Percentiles rank a stretch among this genome's conserved stretches.
phyloP scores from a whole-genome alignment of 139 green algal species.

The Spirogloea muscicola region DNA sequence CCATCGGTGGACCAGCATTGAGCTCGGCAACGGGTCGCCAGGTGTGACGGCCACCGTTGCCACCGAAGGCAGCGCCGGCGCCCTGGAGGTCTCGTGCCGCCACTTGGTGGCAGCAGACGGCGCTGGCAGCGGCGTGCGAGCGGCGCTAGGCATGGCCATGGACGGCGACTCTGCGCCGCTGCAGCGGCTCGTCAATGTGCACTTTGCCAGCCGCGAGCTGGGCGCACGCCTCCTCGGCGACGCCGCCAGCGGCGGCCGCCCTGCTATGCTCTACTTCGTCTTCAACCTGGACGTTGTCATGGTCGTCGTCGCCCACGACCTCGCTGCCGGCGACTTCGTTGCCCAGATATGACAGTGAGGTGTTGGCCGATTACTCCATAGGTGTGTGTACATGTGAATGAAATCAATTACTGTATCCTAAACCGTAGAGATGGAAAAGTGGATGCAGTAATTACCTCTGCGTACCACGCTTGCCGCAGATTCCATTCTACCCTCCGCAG shows the following conservation, averaged over 20 bases:
- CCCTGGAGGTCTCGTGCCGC: conserved; percentile 1
- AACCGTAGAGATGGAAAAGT: neutral
- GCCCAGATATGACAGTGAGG: conserved; percentile 71
- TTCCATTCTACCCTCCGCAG: conserved; percentile 84
- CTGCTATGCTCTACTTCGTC: conserved; percentile 96
- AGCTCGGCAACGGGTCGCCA: neutral
- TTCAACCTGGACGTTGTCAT: conserved; percentile 74
- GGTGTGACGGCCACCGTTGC: neutral
- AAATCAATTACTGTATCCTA: neutral
- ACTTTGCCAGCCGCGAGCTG: conserved; percentile 31
- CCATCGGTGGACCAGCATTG: neutral
- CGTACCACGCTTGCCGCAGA: conserved; percentile 45
- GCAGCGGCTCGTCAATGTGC: conserved; percentile 46
- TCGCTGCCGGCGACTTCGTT: conserved; percentile 85
- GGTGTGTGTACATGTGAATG: neutral
- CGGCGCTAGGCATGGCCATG: conserved; percentile 19
- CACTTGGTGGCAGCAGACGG: conserved; percentile 40
- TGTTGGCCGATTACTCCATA: neutral
- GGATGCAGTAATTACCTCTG: neutral
- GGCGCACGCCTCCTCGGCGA: conserved; percentile 16
- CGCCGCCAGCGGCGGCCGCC: neutral
- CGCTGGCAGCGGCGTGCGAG: conserved; percentile 29
- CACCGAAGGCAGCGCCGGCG: neutral
- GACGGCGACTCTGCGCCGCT: conserved; percentile 13
- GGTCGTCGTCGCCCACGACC: conserved; percentile 86